Evolutionary conservation across 805 yeast species (phyloP).

Genomic region (Ogataea chonburiensis): DNA sequence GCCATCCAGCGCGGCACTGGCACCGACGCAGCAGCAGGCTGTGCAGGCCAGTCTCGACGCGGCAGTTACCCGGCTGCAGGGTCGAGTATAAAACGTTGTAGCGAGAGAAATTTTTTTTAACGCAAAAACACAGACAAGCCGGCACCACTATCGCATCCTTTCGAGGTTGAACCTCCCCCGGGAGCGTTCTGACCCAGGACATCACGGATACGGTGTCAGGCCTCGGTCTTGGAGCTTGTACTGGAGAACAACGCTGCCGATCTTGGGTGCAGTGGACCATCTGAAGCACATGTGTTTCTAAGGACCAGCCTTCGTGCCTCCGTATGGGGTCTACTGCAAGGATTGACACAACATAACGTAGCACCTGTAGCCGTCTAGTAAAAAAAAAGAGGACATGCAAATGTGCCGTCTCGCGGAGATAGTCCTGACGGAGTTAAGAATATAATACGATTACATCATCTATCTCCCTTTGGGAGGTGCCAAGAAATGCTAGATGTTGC

Average conservation of each 20-base stretch:
- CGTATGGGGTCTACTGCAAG: slow-evolving; percentile 63
- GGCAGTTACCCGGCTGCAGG: slow-evolving; percentile 12
- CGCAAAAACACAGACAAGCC: slow-evolving; percentile 55
- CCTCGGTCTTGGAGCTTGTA: slow-evolving; percentile 31
- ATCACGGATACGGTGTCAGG: slow-evolving; percentile 45
- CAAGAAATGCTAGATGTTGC: too few species aligned
- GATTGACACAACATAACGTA: slow-evolving; percentile 49
- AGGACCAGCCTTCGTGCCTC: slow-evolving; percentile 65
- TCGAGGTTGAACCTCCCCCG: slow-evolving; percentile 54
- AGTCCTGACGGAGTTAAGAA: too few species aligned
- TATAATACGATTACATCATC: too few species aligned
- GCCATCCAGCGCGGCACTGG: too few species aligned
- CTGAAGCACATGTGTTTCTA: slow-evolving; percentile 39
- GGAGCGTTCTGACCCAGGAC: slow-evolving; percentile 59
- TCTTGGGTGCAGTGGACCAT: slow-evolving; percentile 69
- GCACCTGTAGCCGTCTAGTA: too few species aligned
- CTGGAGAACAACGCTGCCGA: slow-evolving; percentile 54
- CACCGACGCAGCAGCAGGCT: too few species aligned
- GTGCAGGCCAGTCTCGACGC: too few species aligned
- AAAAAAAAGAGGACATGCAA: too few species aligned
- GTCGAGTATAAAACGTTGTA: background rate
- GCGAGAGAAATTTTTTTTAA: slow-evolving; percentile 27
- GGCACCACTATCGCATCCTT: slow-evolving; percentile 51
- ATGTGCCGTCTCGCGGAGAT: background rate
- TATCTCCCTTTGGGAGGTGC: too few species aligned